Base-by-base conservation (phyloP, 148 eudicot species). In the Camellia sinensis region DNA sequence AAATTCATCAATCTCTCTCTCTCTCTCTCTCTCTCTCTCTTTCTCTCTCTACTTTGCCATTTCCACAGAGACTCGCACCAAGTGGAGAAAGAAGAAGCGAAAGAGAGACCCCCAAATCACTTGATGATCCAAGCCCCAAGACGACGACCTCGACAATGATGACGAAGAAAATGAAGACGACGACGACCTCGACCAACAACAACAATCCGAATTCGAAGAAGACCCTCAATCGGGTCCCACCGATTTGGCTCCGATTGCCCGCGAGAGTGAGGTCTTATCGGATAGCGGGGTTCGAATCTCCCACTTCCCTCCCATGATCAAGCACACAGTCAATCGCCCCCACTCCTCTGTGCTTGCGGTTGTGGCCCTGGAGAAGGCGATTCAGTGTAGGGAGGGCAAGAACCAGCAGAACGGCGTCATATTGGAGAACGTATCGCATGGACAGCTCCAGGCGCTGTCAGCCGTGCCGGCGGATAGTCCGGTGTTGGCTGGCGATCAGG, bases 381-480 rank as follows among this genome's bases (percentile, higher is more conserved):
- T 77, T 59, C 63, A 21, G 74, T 37, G 22, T 53, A 91, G 87
- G 6, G 89, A 85, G 80, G 81, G 86, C 76, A 85, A 74, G 78
- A 80, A 37, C 65, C 67, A 46, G 76, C 83, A 70, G n/a, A 75
- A 56, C 68, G 83, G 76, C 17, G 82, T 77, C 19, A 80, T 78
- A 9, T 76, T 92, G 85, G 99, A 95, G 87, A 95, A 95, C 80
- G 73, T 93, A 41, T 95, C 99, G 21, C 82, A 88, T 44, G 99
- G 99, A 59, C 99, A 95, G 88, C 84, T 93, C 29, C 99, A 95
- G 91, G 93, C 87, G 19, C 53, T 91, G 85, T 95, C 99, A 2
- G 82, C 89, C 2, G 88, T 95, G 74, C 92, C 97, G 0, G 73
- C 86, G 1, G 92, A 91, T 77, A 74, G 83, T 62, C 85, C 87